These are phyloP conservation scores for Aspergillus calidoustus DNA, from an alignment of 2,329 filamentous ascomycete species.

Conservation along the genomic window DNA sequence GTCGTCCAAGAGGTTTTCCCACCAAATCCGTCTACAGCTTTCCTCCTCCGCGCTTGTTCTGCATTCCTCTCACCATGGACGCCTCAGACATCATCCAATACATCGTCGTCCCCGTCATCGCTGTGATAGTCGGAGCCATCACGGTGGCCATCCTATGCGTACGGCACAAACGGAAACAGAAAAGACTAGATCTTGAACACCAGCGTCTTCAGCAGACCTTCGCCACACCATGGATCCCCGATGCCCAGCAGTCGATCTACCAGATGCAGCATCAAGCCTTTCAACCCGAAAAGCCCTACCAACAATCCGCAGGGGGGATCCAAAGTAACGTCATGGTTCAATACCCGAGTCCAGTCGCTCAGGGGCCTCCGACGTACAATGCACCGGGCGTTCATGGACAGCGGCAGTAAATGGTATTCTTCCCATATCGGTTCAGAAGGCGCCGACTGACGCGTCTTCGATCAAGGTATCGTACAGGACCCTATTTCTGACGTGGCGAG, in stretches of 20 bases:
- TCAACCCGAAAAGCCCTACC: background rate
- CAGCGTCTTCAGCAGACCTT: background rate
- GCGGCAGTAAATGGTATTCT: background rate
- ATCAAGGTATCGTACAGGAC: too few relatives aligned
- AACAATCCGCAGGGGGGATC: background rate
- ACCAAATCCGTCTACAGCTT: background rate
- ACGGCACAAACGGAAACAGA: constrained; percentile 1
- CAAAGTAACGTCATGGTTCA: background rate
- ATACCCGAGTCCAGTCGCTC: background rate
- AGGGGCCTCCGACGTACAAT: background rate
- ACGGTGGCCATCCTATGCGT: background rate
- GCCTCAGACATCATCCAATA: constrained; percentile 2
- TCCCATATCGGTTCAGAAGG: background rate
- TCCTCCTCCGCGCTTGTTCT: background rate
- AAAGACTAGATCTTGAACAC: background rate
- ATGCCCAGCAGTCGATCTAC: background rate
- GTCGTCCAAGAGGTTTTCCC: too few relatives aligned
- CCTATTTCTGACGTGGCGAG: too few relatives aligned
- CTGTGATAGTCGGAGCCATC: background rate
- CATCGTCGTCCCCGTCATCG: background rate
- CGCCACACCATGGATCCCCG: background rate
- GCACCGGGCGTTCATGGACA: background rate
- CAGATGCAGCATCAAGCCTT: background rate
- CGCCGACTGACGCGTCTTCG: too few relatives aligned
- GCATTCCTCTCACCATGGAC: background rate